Conservation (phyloP, 2,329 filamentous ascomycete species). For the Fusarium bactridioides region DNA sequence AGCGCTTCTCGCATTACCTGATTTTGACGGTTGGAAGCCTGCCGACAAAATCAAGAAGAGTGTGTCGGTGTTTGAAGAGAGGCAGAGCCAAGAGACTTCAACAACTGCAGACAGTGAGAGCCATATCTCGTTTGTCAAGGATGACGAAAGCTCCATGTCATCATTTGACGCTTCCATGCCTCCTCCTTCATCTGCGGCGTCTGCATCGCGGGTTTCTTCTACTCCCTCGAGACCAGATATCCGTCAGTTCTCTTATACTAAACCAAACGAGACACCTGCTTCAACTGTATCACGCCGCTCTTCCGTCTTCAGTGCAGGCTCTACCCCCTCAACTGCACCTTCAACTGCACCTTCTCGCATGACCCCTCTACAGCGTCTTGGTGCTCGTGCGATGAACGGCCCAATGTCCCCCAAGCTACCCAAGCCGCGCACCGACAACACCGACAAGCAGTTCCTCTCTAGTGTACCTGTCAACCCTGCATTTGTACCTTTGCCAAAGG, state of each 20-base stretch:
- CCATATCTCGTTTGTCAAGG: slow-evolving; percentile 34
- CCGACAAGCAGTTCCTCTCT: slow-evolving; percentile 41
- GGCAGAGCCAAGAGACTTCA: slow-evolving; percentile 41
- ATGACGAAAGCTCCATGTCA: slow-evolving; percentile 33
- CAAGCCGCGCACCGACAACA: slow-evolving; percentile 38
- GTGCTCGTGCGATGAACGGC: slow-evolving; percentile 51
- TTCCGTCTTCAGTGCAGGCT: slow-evolving; percentile 48
- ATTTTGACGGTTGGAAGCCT: slow-evolving; percentile 58
- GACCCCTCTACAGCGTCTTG: slow-evolving; percentile 64
- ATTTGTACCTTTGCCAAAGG: slow-evolving; percentile 63
- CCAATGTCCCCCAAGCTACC: slow-evolving; percentile 42
- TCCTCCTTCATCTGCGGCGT: slow-evolving; percentile 38
- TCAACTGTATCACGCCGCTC: slow-evolving; percentile 47
- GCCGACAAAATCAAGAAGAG: slow-evolving; percentile 47
- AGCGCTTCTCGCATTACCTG: slow-evolving; percentile 59
- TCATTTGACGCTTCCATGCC: slow-evolving; percentile 41
- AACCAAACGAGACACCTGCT: slow-evolving; percentile 44
- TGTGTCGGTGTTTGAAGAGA: slow-evolving; percentile 57
- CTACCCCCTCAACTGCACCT: slow-evolving; percentile 52
- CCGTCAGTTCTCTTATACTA: slow-evolving; percentile 47
- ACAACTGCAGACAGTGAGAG: slow-evolving; percentile 28
- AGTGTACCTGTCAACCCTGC: slow-evolving; percentile 59
- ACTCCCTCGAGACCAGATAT: slow-evolving; percentile 46
- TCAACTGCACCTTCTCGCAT: slow-evolving; percentile 54
- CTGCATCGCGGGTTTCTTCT: slow-evolving; percentile 33